Evolutionary conservation across 2,329 filamentous ascomycete genomes (phyloP).

Genomic region (Macrophomina tecta): DNA sequence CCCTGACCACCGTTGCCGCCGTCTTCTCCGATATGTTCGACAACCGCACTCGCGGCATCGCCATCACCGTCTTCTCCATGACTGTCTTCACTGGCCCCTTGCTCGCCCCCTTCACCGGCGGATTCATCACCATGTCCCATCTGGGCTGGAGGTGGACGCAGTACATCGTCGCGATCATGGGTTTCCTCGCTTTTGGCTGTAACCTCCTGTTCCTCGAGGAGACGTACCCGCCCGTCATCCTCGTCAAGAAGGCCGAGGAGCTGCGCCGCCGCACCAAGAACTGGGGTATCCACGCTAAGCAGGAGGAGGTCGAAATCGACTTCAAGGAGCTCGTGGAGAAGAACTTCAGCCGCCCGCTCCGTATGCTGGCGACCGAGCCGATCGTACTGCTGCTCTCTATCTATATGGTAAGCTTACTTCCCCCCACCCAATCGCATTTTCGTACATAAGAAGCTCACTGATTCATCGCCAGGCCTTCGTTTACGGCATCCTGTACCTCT

Average conservation of each 20-base stretch:
- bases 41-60: conserved; percentile 50
- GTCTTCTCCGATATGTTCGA: conserved; percentile 65
- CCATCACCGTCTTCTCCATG: conserved; percentile 58
- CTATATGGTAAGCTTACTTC: conserved; percentile 50
- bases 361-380: conserved; percentile 57
- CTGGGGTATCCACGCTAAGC: conserved; percentile 67
- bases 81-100: conserved; percentile 61
- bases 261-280: conserved; percentile 62
- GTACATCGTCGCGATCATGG: conserved; percentile 56
- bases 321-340: conserved; percentile 56
- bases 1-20: conserved; percentile 59
- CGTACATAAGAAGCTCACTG: too few relatives aligned
- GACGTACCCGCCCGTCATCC: conserved; percentile 63
- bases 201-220: conserved; percentile 62
- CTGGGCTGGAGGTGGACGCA: conserved; percentile 63
- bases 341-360: conserved; percentile 59
- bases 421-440: conserved; percentile 39
- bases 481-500: conserved; percentile 78
- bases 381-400: conserved; percentile 56
- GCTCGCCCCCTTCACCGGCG: conserved; percentile 61
- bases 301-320: conserved; percentile 61
- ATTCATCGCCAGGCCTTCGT: conserved; percentile 53
- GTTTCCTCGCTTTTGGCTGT: conserved; percentile 56
- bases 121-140: conserved; percentile 58
- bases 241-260: conserved; percentile 62